A percentile compares a stretch with the other conserved stretches of the same genome.
Conservation (phyloP, 2,329 filamentous ascomycete genomes). For the Fusarium continuum region DNA sequence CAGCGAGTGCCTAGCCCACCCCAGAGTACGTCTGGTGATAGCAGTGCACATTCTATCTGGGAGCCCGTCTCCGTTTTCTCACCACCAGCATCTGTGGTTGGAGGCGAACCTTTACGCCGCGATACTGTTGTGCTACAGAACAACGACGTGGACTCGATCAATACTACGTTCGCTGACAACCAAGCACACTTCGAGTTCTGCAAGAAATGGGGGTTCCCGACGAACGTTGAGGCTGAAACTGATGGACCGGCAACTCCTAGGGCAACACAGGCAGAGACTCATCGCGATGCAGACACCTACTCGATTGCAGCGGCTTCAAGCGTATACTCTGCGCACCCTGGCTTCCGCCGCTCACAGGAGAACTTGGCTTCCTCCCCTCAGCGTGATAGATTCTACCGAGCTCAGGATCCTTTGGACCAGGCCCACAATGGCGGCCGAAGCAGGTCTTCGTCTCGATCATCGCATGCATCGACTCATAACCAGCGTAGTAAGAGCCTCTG, state of each 20-base stretch:
- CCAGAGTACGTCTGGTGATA: background rate
- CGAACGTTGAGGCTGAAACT: background rate
- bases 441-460: background rate
- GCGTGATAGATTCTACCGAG: background rate
- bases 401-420: background rate
- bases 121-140: background rate
- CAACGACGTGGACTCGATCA: background rate
- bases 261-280: background rate
- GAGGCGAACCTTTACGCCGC: background rate
- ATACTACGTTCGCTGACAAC: background rate
- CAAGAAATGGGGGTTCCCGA: background rate
- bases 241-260: background rate
- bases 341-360: constrained; percentile 22
- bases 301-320: constrained; percentile 24
- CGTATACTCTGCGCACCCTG: constrained; percentile 31
- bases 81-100: background rate
- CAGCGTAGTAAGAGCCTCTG: background rate
- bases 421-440: background rate
- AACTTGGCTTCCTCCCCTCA: background rate
- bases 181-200: constrained; percentile 26
- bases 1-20: background rate
- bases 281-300: background rate
- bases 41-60: constrained; percentile 10
- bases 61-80: constrained; percentile 20
- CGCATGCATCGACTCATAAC: background rate